Evolutionary conservation across 139 green algal species (phyloP), one percentile per base, ranked within the genome.

Genomic region (Protoeuglena noctilucae): DNA sequence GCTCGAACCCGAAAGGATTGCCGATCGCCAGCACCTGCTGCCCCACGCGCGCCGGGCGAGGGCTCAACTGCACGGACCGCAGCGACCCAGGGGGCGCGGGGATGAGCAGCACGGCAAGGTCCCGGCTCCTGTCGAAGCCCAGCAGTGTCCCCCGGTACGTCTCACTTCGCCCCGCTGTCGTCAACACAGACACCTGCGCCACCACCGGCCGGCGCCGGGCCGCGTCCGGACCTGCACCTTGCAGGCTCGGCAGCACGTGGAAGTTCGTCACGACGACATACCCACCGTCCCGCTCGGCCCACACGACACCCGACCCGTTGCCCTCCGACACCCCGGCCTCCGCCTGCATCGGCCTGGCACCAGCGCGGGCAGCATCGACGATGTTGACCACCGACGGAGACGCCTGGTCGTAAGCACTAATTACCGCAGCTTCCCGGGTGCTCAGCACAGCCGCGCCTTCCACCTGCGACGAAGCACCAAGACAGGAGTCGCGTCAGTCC

Each of bases 1-100:
- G 58, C 3, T 57, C 45, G 4, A 75, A 52, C 29, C 70, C 74
- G 26, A 61, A 67, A 0, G 70, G 68, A 27, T 70, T 72, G 51
- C 80, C 80, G 28, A 85, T 69, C 0, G 80, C 72, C 57, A 69
- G 84, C 25, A 80, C 69, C 9, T 60, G 63, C 64, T 88, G 80
- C 2, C 80, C 80, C 21, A 83, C 72, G 58, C 72, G 54, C 19
- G 19, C 18, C 40, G 40, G 9, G n/a, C 27, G 12, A n/a, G n/a
- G n/a, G n/a, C n/a, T n/a, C 39, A 72, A 21, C 28, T 30, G 1
- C 24, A 19, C 2, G 27, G 17, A 45, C 12, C 30, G 17, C 29
- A 70, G 47, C 2, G 6, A 17, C 1, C 48, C 40, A 21, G 50
- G 23, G 3, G 51, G 43, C 1, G 41, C 59, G n/a, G 54, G 51